A percentile compares a stretch with the other conserved stretches of the same genome.
Conservation (phyloP, 495 filamentous ascomycete species). For the Penicillium nucicola region DNA sequence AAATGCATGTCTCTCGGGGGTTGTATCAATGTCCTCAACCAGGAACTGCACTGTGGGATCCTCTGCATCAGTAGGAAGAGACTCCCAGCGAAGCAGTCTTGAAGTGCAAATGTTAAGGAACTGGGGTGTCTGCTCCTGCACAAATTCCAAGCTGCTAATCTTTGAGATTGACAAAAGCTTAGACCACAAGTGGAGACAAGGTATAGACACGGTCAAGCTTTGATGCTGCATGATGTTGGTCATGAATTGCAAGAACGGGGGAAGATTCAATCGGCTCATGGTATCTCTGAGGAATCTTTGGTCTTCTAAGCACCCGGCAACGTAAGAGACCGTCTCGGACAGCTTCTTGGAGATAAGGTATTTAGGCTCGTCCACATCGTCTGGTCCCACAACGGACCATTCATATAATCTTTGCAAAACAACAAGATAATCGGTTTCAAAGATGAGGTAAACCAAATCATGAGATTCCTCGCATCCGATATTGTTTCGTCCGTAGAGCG, state of each 20-base stretch:
- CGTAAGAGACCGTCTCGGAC: constrained; percentile 84
- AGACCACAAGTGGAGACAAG: constrained; percentile 85
- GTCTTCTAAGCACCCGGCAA: constrained; percentile 79
- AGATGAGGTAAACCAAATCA: constrained; percentile 75
- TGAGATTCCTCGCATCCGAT: constrained; percentile 78
- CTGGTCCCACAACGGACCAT: constrained; percentile 75
- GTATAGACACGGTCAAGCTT: constrained; percentile 89
- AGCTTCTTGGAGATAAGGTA: constrained; percentile 92
- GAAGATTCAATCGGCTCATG: constrained; percentile 56
- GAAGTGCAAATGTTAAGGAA: constrained; percentile 77
- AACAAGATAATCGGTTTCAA: constrained; percentile 61
- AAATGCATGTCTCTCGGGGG: constrained; percentile 93
- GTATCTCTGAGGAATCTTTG: constrained; percentile 58
- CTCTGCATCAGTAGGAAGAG: constrained; percentile 72
- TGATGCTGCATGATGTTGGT: constrained; percentile 75
- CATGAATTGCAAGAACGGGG: constrained; percentile 76
- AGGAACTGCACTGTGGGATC: constrained; percentile 79
- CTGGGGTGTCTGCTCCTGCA: constrained; percentile 66
- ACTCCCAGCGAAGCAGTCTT: constrained; percentile 79
- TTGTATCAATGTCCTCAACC: constrained; percentile 88
- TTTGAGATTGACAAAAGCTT: constrained; percentile 67
- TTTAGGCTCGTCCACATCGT: constrained; percentile 83
- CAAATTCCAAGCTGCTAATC: constrained; percentile 61
- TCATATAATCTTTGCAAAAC: constrained; percentile 75
- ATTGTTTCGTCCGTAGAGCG: constrained; percentile 70